Evolutionary conservation across 768 basidiomycete genomes (phyloP), one percentile per base, ranked within the genome.

Genomic region (Lepiota venenata): DNA sequence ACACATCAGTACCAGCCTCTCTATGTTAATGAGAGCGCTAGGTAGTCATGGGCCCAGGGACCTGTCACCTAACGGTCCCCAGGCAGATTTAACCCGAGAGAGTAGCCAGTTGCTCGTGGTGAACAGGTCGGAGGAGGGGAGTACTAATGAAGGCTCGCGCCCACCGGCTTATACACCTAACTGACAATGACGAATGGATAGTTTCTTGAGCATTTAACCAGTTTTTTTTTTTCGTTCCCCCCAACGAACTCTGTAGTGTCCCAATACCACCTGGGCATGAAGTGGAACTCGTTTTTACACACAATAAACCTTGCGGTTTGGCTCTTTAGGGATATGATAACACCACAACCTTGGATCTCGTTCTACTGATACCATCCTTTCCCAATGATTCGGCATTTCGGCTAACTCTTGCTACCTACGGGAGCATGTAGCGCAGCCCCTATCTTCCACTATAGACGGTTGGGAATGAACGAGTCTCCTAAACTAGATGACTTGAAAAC

Each of bases 371-470:
- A 32, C 10, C 32, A 32, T 25, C 3, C 25, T 25, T 25, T 5
- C 25, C 25, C 5, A 5, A 25, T 25, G 25, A 25, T 25, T 25
- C 25, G 25, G 25, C 5, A 25, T 2, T 25, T 25, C 5, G 25
- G 25, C 25, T 25, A 2, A 2, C 25, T 25, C 25, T 25, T 25
- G 25, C 25, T 25, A 25, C 5, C 25, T 25, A 5, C 25, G 5
- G 25, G 25, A 5, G 25, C 25, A 25, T 25, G 61, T 78, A 82
- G 60, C 88, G 90, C 62, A 67, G 81, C 60, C 82, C 81, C 67
- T 83, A 91, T 61, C 89, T 86, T 2, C 89, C 25, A 25, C 25
- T 25, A 25, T 5, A 25, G 5, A 2, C 5, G 25, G 5, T 5
- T 25, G 25, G n/a, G n/a, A 25, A 25, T 25, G 5, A 25, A 25